Evolutionary conservation across 768 basidiomycete genomes (phyloP).

Genomic region (Boletales sp.): DNA sequence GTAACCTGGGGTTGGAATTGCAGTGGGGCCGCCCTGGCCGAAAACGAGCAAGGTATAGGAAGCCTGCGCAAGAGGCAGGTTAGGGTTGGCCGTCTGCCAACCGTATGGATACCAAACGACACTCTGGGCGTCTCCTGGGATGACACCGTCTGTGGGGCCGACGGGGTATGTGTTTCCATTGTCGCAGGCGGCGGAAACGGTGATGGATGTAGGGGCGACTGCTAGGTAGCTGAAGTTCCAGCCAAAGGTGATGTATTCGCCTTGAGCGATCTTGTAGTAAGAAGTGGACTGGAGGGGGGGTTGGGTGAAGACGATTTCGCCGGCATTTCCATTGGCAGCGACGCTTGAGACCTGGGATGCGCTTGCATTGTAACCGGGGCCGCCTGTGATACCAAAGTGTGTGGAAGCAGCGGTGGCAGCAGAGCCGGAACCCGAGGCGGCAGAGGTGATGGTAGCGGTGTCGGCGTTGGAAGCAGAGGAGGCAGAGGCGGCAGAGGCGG

Average conservation of each 20-base stretch:
- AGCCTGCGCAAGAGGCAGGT: slow-evolving; percentile 55
- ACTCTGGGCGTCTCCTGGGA: slow-evolving; percentile 48
- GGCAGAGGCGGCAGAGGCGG: background rate
- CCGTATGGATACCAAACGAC: slow-evolving; percentile 60
- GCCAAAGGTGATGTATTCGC: slow-evolving; percentile 61
- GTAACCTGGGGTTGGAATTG: slow-evolving; percentile 45
- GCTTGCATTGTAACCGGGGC: slow-evolving; percentile 22
- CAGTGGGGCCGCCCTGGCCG: slow-evolving; percentile 52
- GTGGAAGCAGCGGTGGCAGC: background rate
- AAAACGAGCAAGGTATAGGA: slow-evolving; percentile 58
- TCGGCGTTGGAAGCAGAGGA: background rate
- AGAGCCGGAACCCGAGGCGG: slow-evolving; percentile 2
- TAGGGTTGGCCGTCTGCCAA: slow-evolving; percentile 47
- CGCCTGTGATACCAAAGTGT: slow-evolving; percentile 24
- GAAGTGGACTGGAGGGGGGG: slow-evolving; percentile 58
- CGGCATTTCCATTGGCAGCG: slow-evolving; percentile 36
- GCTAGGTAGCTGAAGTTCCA: slow-evolving; percentile 67
- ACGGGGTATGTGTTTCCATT: slow-evolving; percentile 70
- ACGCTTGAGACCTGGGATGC: slow-evolving; percentile 22
- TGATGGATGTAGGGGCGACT: slow-evolving; percentile 49
- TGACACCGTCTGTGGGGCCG: slow-evolving; percentile 51
- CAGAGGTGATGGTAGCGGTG: background rate
- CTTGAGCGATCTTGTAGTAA: slow-evolving; percentile 61
- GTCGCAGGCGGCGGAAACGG: slow-evolving; percentile 60
- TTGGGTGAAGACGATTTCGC: slow-evolving; percentile 50